These are phyloP conservation scores for Cutaneotrichosporon sp. DNA, from an alignment of 1,284 basidiomycete species.

Conservation along the genomic window DNA sequence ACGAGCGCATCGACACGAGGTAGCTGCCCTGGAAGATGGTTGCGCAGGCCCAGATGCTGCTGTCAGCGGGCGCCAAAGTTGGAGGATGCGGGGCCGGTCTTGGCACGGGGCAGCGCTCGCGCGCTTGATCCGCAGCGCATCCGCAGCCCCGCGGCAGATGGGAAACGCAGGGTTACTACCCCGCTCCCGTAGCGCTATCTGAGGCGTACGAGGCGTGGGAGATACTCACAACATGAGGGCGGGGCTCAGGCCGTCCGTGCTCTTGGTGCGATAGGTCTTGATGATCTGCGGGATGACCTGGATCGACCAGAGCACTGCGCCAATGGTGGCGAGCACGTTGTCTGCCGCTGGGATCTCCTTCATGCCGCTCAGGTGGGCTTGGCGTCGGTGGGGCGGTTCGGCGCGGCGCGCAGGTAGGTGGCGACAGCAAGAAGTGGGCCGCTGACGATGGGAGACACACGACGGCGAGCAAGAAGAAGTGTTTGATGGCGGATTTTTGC, in stretches of 20 bases:
- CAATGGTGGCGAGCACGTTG: slow-evolving; percentile 65
- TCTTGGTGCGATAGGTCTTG: slow-evolving; percentile 71
- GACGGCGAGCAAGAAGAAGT: neutral
- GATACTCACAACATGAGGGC: slow-evolving; percentile 63
- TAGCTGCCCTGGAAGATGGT: slow-evolving; percentile 70
- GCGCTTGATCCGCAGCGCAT: too few species aligned
- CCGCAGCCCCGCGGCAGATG: too few species aligned
- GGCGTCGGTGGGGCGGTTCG: too few species aligned
- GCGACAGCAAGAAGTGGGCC: neutral
- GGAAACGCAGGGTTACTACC: too few species aligned
- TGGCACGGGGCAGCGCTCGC: neutral
- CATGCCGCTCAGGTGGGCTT: too few species aligned
- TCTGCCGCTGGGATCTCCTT: slow-evolving; percentile 53
- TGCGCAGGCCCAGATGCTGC: slow-evolving; percentile 64
- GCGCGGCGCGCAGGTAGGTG: too few species aligned
- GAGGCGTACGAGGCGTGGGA: too few species aligned
- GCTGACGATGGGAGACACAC: too few species aligned
- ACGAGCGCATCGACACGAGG: slow-evolving; percentile 65
- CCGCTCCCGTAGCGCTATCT: too few species aligned
- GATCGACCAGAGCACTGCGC: slow-evolving; percentile 54
- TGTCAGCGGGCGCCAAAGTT: slow-evolving; percentile 1
- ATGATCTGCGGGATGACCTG: slow-evolving; percentile 66
- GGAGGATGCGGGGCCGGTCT: neutral
- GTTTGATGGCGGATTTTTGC: too few species aligned
- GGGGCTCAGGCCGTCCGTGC: slow-evolving; percentile 69